Base-by-base conservation (phyloP, 2,329 filamentous ascomycete genomes). In the Cadophora gregata region DNA sequence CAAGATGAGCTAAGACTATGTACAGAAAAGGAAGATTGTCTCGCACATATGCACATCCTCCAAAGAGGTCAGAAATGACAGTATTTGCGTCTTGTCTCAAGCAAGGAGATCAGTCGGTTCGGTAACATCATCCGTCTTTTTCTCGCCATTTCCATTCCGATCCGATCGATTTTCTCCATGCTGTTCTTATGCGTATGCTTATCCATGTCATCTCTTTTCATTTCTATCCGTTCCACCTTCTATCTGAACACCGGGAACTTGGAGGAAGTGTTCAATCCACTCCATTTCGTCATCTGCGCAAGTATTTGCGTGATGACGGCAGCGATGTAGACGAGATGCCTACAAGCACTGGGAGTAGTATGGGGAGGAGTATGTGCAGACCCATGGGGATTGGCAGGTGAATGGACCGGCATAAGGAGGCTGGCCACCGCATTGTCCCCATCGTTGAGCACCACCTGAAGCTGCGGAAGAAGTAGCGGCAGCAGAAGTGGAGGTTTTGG, bases 291-390 rank as follows among this genome's bases (percentile, higher is more conserved):
- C 56, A 59, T 45, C 14, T 45, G 33, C 5, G 19, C 33, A 51
- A 36, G n/a, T 33, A 33, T 27, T 14, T 33, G 25, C 2, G 31
- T 53, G 25, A 62, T 24, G 24, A 21, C 33, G 16, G 38, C 56
- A 42, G 56, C n/a, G 25, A 27, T 45, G 24, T 38, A 48, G 45
- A 27, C 36, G 29, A 33, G 19, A 33, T 1, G 42, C 48, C 75
- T 75, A 78, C 71, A 77, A 70, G 72, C 77, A 79, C 73, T 79
- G 78, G 33, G 70, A 77, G 67, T 80, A 80, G 67, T 75, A 80
- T n/a, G 69, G 66, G 72, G 77, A 80, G 67, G 69, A 63, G 53
- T 69, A 69, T 31, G 74, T 76, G 63, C 63, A 65, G 29, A 55
- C 47, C 29, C 36, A 65, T 60, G 63, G 63, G 31, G 25, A n/a